Conservation (phyloP, 805 yeast species). For the Lipomyces sp. region DNA sequence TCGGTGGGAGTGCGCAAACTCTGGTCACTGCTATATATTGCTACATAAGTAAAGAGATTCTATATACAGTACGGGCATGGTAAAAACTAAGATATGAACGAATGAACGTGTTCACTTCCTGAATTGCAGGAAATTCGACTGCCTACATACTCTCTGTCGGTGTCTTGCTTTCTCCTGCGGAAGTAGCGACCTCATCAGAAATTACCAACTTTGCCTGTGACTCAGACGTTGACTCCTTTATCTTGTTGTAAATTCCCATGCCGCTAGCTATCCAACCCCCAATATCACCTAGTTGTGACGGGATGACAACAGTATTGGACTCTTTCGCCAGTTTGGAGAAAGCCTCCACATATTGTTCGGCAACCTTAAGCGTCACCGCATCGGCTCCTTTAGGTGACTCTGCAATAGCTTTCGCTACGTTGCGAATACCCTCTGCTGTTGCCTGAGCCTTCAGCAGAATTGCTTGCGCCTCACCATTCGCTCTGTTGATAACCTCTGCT, state of each 20-base stretch:
- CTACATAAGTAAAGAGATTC: background rate
- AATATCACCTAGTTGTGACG: slow-evolving; percentile 74
- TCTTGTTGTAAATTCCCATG: slow-evolving; percentile 67
- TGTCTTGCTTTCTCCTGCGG: background rate
- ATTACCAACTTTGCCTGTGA: background rate
- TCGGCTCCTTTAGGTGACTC: slow-evolving; percentile 72
- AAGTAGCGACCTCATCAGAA: background rate
- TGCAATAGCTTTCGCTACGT: slow-evolving; percentile 68
- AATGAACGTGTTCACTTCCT: background rate
- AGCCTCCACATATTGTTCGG: slow-evolving; percentile 81
- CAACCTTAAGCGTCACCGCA: slow-evolving; percentile 78
- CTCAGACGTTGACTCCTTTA: slow-evolving; percentile 39
- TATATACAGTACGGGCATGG: background rate
- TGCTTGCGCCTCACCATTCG: slow-evolving; percentile 77
- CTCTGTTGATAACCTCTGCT: slow-evolving; percentile 65
- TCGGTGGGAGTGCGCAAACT: background rate
- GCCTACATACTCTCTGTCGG: background rate
- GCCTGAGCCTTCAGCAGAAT: slow-evolving; percentile 69
- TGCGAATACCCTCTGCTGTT: slow-evolving; percentile 69
- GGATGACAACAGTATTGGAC: slow-evolving; percentile 75
- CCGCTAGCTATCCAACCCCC: slow-evolving; percentile 79
- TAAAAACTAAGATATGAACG: background rate
- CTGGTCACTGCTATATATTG: background rate
- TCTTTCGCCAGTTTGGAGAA: slow-evolving; percentile 84
- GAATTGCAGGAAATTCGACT: background rate